Percentiles rank a stretch among this genome's conserved stretches.
These are phyloP conservation scores for Handroanthus guayacan DNA, from an alignment of 257 asterid genomes.

Conservation along the genomic window DNA sequence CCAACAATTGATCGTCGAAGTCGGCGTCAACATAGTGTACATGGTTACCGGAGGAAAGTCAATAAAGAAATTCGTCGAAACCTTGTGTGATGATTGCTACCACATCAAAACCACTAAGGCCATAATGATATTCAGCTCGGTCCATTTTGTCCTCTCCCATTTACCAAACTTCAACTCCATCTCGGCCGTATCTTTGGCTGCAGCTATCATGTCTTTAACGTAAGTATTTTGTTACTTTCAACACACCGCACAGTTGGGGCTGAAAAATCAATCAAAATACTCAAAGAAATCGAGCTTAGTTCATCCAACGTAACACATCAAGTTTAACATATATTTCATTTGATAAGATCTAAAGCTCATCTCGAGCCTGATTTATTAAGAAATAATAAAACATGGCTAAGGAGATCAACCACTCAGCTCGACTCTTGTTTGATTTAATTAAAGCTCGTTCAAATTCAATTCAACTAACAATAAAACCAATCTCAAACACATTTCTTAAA, in stretches of 20 bases:
- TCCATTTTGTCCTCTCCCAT: conserved; percentile 59
- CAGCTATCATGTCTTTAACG: conserved; percentile 63
- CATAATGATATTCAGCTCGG: conserved; percentile 58
- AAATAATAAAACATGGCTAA: too few species aligned
- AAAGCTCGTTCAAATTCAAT: too few species aligned
- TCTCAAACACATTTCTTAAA: too few species aligned
- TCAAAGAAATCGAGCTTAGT: too few species aligned
- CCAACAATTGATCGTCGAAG: conserved; percentile 58
- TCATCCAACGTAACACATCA: too few species aligned
- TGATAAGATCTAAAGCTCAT: too few species aligned
- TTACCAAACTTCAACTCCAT: conserved; percentile 65
- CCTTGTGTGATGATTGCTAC: conserved; percentile 39
- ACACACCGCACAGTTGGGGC: neutral
- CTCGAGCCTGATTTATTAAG: too few species aligned
- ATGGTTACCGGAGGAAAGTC: conserved; percentile 69
- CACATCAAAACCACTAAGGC: conserved; percentile 49
- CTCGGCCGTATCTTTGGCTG: conserved; percentile 55
- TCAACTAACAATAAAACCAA: too few species aligned
- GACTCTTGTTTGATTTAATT: too few species aligned
- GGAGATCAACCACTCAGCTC: too few species aligned
- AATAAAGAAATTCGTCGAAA: conserved; percentile 51
- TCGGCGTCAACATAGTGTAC: conserved; percentile 58
- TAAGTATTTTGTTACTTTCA: conserved; percentile 26
- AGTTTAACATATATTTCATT: too few species aligned
- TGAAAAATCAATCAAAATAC: too few species aligned